Conservation (phyloP, 805 yeast species). For the Kluyveromyces dobzhanskii region DNA sequence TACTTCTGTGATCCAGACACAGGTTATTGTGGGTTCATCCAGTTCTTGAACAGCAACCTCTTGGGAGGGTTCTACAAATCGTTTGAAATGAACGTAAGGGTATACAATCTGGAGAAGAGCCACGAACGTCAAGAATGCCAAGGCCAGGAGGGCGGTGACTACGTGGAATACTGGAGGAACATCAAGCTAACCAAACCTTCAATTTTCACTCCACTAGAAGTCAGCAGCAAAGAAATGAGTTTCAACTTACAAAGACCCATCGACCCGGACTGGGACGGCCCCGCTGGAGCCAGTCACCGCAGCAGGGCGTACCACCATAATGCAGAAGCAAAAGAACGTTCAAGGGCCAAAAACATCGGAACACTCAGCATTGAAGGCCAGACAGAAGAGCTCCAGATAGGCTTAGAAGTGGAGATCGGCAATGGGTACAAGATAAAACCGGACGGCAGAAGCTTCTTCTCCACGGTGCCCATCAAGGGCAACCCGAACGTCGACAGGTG, state of each 20-base stretch:
- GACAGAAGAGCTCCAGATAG: slow-evolving; percentile 10
- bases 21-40: slow-evolving; percentile 42
- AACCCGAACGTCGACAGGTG: slow-evolving; percentile 54
- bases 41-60: slow-evolving; percentile 42
- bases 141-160: slow-evolving; percentile 14
- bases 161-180: slow-evolving; percentile 38
- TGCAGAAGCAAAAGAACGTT: background rate
- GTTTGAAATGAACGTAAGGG: slow-evolving; percentile 44
- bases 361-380: background rate
- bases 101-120: slow-evolving; percentile 19
- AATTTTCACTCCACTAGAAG: slow-evolving; percentile 10
- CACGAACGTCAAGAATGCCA: background rate
- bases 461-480: slow-evolving; percentile 52
- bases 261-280: background rate
- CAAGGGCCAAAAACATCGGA: background rate
- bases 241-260: slow-evolving; percentile 3
- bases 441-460: slow-evolving; percentile 63
- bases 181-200: slow-evolving; percentile 30
- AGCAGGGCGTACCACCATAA: background rate
- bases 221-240: background rate
- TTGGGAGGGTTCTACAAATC: slow-evolving; percentile 45
- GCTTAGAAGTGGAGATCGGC: slow-evolving; percentile 15
- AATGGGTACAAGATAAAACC: slow-evolving; percentile 70
- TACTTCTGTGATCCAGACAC: slow-evolving; percentile 40
- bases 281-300: slow-evolving; percentile 2